Percentiles rank a stretch among this genome's conserved stretches.
These are phyloP conservation scores for Neurospora pannonica DNA, from an alignment of 495 filamentous ascomycete genomes.

Conservation along the genomic window DNA sequence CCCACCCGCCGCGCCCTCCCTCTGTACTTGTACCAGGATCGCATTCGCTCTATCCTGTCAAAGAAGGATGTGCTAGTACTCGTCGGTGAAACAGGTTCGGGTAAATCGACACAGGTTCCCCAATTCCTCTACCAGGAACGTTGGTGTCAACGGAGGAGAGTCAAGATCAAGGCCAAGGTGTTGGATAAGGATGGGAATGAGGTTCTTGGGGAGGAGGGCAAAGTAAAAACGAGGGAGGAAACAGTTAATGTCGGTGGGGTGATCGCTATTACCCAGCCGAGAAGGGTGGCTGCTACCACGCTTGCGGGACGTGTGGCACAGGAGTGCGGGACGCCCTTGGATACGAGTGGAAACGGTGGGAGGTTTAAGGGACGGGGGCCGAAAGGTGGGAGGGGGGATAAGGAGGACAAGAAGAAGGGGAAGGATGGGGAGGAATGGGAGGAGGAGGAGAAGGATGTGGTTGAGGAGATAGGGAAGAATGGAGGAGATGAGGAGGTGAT, in stretches of 20 bases:
- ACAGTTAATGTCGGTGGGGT: slow-evolving; percentile 62
- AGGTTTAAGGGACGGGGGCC: neutral
- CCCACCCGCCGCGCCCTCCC: slow-evolving; percentile 54
- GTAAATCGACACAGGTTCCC: slow-evolving; percentile 94
- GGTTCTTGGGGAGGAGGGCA: neutral
- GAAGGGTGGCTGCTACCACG: slow-evolving; percentile 89
- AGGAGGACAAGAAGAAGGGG: neutral
- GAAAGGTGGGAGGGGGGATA: neutral
- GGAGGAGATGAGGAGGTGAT: neutral
- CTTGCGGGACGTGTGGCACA: slow-evolving; percentile 80
- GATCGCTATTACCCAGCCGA: slow-evolving; percentile 91
- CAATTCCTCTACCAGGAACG: slow-evolving; percentile 74
- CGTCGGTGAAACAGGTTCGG: slow-evolving; percentile 89
- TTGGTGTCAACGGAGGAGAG: slow-evolving; percentile 60
- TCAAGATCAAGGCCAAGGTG: slow-evolving; percentile 27
- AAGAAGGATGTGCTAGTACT: slow-evolving; percentile 72
- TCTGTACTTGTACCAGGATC: slow-evolving; percentile 63
- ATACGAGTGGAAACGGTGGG: neutral
- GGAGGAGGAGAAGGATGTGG: neutral
- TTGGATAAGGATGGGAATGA: neutral
- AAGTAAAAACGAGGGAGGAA: slow-evolving; percentile 23
- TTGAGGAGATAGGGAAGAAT: neutral
- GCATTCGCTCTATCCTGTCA: slow-evolving; percentile 56
- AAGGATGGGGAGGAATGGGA: neutral
- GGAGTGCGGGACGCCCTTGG: slow-evolving; percentile 78